Conservation (phyloP, 73 alveolate genomes). For the Paramecium octaurelia region DNA sequence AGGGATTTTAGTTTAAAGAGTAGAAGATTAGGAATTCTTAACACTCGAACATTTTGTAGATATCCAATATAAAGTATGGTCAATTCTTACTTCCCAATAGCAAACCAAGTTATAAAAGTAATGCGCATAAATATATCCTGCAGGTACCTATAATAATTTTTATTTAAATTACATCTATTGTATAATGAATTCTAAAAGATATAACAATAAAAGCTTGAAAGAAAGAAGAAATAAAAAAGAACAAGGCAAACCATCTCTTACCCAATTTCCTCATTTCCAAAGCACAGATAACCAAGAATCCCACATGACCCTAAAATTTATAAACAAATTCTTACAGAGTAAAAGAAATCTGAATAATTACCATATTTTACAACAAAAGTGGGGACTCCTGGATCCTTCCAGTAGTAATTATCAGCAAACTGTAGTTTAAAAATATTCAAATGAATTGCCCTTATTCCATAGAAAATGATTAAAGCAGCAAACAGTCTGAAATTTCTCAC, state of each 20-base stretch:
- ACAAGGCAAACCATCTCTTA: neutral
- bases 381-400: slow-evolving; percentile 47
- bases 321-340: neutral
- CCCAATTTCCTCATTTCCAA: slow-evolving; percentile 42
- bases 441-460: slow-evolving; percentile 47
- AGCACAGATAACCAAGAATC: slow-evolving; percentile 17
- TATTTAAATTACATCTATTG: slow-evolving; percentile 22
- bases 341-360: slow-evolving; percentile 17
- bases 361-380: slow-evolving; percentile 36
- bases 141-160: slow-evolving; percentile 2
- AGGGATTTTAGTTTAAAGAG: neutral
- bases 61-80: neutral
- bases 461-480: slow-evolving; percentile 33
- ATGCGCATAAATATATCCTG: slow-evolving; percentile 39
- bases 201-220: slow-evolving; percentile 39
- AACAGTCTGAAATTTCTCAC: slow-evolving; percentile 23
- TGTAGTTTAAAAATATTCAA: slow-evolving; percentile 3
- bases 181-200: slow-evolving; percentile 29
- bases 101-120: slow-evolving; percentile 41
- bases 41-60: neutral
- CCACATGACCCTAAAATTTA: slow-evolving; percentile 47
- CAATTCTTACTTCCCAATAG: slow-evolving; percentile 41
- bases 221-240: neutral
- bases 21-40: neutral
- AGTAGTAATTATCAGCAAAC: neutral